Evolutionary conservation across 257 asterid species (phyloP).

Genomic region (Penstemon newberryi): DNA sequence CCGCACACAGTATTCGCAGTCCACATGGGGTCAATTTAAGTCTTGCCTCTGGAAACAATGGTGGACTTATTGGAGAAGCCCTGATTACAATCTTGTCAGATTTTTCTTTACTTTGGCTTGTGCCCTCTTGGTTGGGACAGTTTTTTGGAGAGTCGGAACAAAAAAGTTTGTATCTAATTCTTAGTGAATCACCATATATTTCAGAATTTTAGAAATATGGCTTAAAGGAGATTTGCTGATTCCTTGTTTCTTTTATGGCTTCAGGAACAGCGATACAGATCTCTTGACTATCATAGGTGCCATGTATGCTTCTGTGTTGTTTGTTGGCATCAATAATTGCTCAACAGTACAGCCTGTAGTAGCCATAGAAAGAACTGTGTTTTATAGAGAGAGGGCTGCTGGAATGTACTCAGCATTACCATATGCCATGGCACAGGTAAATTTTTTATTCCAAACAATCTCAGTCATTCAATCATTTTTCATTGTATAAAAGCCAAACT

Average conservation of each 20-base stretch:
- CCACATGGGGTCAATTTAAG: slow-evolving; percentile 58
- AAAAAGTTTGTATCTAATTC: slow-evolving; percentile 40
- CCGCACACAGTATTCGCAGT: slow-evolving; percentile 60
- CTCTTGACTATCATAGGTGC: slow-evolving; percentile 72
- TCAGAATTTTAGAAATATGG: neutral
- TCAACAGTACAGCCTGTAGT: slow-evolving; percentile 79
- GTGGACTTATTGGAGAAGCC: slow-evolving; percentile 92
- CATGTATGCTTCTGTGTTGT: slow-evolving; percentile 66
- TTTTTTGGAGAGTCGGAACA: slow-evolving; percentile 72
- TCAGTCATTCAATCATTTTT: neutral
- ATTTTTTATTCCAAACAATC: slow-evolving; percentile 1
- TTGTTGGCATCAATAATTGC: slow-evolving; percentile 75
- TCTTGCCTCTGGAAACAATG: slow-evolving; percentile 80
- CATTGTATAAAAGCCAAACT: too few relatives aligned
- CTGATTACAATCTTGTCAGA: slow-evolving; percentile 83
- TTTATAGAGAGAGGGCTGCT: slow-evolving; percentile 72
- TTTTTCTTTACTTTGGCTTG: slow-evolving; percentile 64
- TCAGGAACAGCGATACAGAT: slow-evolving; percentile 53
- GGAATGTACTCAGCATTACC: slow-evolving; percentile 90
- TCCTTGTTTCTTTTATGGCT: slow-evolving; percentile 4
- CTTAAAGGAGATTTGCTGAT: slow-evolving; percentile 18
- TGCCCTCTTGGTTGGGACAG: slow-evolving; percentile 74
- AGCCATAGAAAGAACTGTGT: slow-evolving; percentile 68
- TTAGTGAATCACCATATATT: neutral
- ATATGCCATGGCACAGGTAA: slow-evolving; percentile 81